Percentiles rank a stretch among this genome's conserved stretches.
These are phyloP conservation scores for Lupinus albus DNA, from an alignment of 306 rosid genomes.

Conservation along the genomic window DNA sequence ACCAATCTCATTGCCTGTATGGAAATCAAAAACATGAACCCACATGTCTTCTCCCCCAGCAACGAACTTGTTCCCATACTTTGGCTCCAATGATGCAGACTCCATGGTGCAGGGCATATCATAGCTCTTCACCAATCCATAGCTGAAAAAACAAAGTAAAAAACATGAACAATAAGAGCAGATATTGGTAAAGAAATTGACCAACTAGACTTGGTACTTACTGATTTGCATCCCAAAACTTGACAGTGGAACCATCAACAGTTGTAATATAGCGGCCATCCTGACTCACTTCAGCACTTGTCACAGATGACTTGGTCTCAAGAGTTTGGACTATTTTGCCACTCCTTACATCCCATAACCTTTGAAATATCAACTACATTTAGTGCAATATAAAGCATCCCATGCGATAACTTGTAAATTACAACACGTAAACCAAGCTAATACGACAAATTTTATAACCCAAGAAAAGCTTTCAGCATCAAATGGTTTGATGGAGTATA, in stretches of 20 bases:
- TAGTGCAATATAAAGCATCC: conserved; percentile 24
- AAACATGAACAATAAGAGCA: conserved; percentile 36
- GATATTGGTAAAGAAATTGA: conserved; percentile 8
- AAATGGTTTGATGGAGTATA: conserved; percentile 18
- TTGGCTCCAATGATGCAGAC: conserved; percentile 95
- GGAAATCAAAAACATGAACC: conserved; percentile 90
- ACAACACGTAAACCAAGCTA: conserved; percentile 7
- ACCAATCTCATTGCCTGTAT: conserved; percentile 95
- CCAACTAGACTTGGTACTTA: conserved; percentile 48
- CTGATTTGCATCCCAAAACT: conserved; percentile 99
- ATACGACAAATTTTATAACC: conserved; percentile 3
- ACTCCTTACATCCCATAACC: conserved; percentile 95
- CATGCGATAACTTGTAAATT: conserved; percentile 11
- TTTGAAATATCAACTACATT: conserved; percentile 47
- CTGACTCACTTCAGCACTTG: conserved; percentile 98
- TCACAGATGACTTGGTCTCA: conserved; percentile 85
- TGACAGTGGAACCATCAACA: conserved; percentile 93
- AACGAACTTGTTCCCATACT: conserved; percentile 84
- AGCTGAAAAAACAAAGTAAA: conserved; percentile 55
- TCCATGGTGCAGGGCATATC: conserved; percentile 92
- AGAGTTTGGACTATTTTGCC: conserved; percentile 91
- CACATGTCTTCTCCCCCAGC: conserved; percentile 99
- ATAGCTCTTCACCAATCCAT: conserved; percentile 91
- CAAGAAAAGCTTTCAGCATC: conserved; percentile 19
- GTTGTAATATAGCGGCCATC: conserved; percentile 97